Percentiles rank a stretch among this genome's conserved stretches.
phyloP scores from a whole-genome alignment of 129 eudicot genomes.

The Ambrosia trifida region DNA sequence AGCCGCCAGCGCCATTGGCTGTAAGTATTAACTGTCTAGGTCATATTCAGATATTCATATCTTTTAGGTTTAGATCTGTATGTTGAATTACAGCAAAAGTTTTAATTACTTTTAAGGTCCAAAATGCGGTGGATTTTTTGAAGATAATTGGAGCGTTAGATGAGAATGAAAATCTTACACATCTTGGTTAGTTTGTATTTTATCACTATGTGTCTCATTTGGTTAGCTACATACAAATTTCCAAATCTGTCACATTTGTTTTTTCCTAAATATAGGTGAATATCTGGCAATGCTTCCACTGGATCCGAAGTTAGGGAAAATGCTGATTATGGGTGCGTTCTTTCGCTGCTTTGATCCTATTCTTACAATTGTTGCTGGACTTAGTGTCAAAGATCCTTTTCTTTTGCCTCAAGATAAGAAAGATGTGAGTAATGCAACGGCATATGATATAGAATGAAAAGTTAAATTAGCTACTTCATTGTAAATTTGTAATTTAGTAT shows the following conservation, averaged over 20 bases:
- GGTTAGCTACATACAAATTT: not conserved
- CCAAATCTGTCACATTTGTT: slow-evolving; percentile 7
- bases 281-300: slow-evolving; percentile 89
- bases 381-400: slow-evolving; percentile 97
- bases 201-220: slow-evolving; percentile 3
- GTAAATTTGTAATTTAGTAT: not conserved
- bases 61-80: not conserved
- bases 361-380: slow-evolving; percentile 96
- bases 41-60: not conserved
- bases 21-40: slow-evolving; percentile 44
- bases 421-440: slow-evolving; percentile 57
- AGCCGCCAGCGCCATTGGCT: slow-evolving; percentile 93
- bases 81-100: slow-evolving; percentile 1
- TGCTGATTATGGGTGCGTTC: slow-evolving; percentile 95
- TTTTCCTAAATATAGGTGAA: slow-evolving; percentile 48
- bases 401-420: slow-evolving; percentile 97
- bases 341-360: slow-evolving; percentile 96
- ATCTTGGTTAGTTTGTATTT: slow-evolving; percentile 72
- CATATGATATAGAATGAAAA: not conserved
- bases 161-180: slow-evolving; percentile 85
- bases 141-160: slow-evolving; percentile 93
- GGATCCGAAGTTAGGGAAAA: slow-evolving; percentile 97
- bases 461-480: not conserved
- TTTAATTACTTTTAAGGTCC: slow-evolving; percentile 55
- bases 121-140: slow-evolving; percentile 90